phyloP scores from a whole-genome alignment of 1,284 basidiomycete species.

The Ceratobasidium theobromae region DNA sequence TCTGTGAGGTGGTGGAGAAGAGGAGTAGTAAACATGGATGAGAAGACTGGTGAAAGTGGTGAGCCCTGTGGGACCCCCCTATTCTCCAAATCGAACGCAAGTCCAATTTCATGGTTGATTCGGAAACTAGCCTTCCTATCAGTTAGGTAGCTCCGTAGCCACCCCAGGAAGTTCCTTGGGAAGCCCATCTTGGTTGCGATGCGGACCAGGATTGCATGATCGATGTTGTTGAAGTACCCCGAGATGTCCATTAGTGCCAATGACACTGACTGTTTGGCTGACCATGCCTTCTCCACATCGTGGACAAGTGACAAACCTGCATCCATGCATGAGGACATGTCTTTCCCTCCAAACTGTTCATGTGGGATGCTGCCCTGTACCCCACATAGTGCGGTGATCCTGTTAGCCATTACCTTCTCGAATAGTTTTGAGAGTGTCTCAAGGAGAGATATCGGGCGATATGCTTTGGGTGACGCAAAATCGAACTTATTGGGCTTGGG shows the following conservation, averaged over 20 bases:
- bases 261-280: slow-evolving; percentile 37
- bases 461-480: slow-evolving; percentile 45
- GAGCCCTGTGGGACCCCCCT: too few relatives aligned
- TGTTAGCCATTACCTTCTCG: slow-evolving; percentile 40
- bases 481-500: slow-evolving; percentile 46
- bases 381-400: slow-evolving; percentile 39
- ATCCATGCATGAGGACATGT: slow-evolving; percentile 1
- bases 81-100: slow-evolving; percentile 24
- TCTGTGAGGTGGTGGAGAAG: neutral
- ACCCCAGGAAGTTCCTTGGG: slow-evolving; percentile 4
- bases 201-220: slow-evolving; percentile 37
- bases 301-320: slow-evolving; percentile 36
- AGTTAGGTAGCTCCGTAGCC: slow-evolving; percentile 25
- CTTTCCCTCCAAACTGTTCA: slow-evolving; percentile 44
- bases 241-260: slow-evolving; percentile 42
- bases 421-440: slow-evolving; percentile 46
- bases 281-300: slow-evolving; percentile 41
- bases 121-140: slow-evolving; percentile 39
- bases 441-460: slow-evolving; percentile 48
- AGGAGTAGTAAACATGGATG: slow-evolving; percentile 29
- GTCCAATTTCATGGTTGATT: slow-evolving; percentile 36
- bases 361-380: slow-evolving; percentile 38
- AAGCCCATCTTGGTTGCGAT: slow-evolving; percentile 23
- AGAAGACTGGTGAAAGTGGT: slow-evolving; percentile 22
- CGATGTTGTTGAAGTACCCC: slow-evolving; percentile 42